These are phyloP conservation scores for Pythium rishiriense DNA, from an alignment of 352 stramenopile species.

Conservation along the genomic window DNA sequence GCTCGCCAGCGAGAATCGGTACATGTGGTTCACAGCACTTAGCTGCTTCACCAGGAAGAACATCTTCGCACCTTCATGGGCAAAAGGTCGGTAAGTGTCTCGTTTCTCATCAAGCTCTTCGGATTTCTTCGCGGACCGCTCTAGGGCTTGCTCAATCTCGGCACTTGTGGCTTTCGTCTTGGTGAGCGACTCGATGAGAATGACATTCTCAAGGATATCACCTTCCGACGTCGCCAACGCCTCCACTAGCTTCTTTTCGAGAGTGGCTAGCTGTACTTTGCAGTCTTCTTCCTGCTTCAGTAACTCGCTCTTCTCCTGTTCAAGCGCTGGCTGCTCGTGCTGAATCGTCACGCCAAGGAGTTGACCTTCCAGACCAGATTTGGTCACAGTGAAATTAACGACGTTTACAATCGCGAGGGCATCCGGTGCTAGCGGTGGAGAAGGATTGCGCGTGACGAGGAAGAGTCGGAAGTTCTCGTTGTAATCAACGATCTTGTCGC, in stretches of 20 bases:
- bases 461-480: slow-evolving; percentile 94
- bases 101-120: slow-evolving; percentile 92
- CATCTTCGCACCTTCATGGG: slow-evolving; percentile 85
- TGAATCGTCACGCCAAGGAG: slow-evolving; percentile 93
- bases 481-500: slow-evolving; percentile 94
- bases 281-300: slow-evolving; percentile 93
- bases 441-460: slow-evolving; percentile 91
- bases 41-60: slow-evolving; percentile 95
- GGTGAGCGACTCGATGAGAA: slow-evolving; percentile 93
- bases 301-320: slow-evolving; percentile 92
- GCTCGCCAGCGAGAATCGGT: slow-evolving; percentile 92
- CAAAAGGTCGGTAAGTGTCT: slow-evolving; percentile 90
- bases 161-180: slow-evolving; percentile 91
- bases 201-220: slow-evolving; percentile 95
- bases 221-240: slow-evolving; percentile 92
- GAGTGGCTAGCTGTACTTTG: slow-evolving; percentile 91
- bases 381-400: slow-evolving; percentile 96
- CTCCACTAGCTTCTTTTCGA: slow-evolving; percentile 94
- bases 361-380: slow-evolving; percentile 92
- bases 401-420: slow-evolving; percentile 89
- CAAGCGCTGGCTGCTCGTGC: slow-evolving; percentile 93
- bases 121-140: slow-evolving; percentile 87
- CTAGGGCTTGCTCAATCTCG: slow-evolving; percentile 90
- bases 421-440: slow-evolving; percentile 86
- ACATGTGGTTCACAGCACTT: slow-evolving; percentile 93